phyloP scores from a whole-genome alignment of 2,329 filamentous ascomycete species.

The Sphaceloma murrayae region DNA sequence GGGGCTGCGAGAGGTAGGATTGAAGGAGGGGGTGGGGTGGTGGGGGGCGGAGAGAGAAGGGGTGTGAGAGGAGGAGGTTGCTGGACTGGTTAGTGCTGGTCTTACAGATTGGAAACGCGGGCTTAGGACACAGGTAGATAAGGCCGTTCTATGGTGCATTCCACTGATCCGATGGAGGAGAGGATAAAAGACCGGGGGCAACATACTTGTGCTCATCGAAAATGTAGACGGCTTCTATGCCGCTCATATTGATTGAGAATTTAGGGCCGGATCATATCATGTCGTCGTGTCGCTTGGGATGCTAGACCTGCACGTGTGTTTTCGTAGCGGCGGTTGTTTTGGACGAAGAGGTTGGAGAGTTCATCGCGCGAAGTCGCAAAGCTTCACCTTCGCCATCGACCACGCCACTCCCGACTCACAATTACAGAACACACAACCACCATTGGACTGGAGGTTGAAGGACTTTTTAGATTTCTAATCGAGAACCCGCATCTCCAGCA shows the following conservation, averaged over 20 bases:
- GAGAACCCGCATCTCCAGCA: too few species aligned
- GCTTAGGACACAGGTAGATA: background rate
- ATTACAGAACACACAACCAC: too few species aligned
- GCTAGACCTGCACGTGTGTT: background rate
- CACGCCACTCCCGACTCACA: too few species aligned
- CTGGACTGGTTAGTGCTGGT: conserved; percentile 54
- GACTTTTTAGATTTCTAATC: too few species aligned
- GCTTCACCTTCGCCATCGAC: too few species aligned
- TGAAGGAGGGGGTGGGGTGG: conserved; percentile 67
- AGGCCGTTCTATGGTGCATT: background rate
- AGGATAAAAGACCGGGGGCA: background rate
- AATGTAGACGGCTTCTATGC: conserved; percentile 92
- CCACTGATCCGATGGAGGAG: too few species aligned
- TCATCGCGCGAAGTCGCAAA: too few species aligned
- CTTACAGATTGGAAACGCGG: background rate
- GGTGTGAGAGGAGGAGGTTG: conserved; percentile 76
- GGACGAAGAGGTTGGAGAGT: too few species aligned
- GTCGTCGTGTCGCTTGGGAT: background rate
- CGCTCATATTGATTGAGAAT: conserved; percentile 41
- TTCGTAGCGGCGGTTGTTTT: too few species aligned
- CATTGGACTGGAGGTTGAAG: too few species aligned
- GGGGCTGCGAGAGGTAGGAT: conserved; percentile 73
- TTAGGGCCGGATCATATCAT: background rate
- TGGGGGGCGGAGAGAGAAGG: conserved; percentile 73
- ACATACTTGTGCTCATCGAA: conserved; percentile 88